phyloP scores from a whole-genome alignment of 2,329 filamentous ascomycete species.

The Ceratocystis alfenasii region DNA sequence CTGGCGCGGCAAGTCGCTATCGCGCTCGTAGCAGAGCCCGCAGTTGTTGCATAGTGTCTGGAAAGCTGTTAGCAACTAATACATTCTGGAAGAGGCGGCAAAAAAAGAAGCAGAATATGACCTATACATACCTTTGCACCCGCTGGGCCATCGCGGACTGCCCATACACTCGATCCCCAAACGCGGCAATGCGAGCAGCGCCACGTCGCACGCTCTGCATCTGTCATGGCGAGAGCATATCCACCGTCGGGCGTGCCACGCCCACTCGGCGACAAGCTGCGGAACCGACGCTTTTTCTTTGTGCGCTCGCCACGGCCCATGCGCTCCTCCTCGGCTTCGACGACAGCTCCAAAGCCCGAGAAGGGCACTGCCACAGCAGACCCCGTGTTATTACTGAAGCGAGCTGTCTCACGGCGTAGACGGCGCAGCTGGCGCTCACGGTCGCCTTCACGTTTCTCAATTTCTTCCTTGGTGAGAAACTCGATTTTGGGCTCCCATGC shows the following conservation, averaged over 20 bases:
- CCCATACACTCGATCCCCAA: constrained; percentile 87
- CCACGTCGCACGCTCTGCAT: constrained; percentile 72
- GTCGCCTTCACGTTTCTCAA: constrained; percentile 92
- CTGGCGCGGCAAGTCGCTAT: constrained; percentile 59
- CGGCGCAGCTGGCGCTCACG: constrained; percentile 81
- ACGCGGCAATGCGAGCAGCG: constrained; percentile 77
- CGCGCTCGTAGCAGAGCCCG: constrained; percentile 76
- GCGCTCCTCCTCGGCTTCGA: constrained; percentile 57
- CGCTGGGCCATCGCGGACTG: constrained; percentile 77
- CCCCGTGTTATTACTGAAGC: constrained; percentile 76
- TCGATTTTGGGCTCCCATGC: constrained; percentile 79
- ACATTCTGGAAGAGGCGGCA: constrained; percentile 15
- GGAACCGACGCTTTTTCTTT: constrained; percentile 89
- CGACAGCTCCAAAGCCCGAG: constrained; percentile 39
- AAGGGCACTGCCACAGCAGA: constrained; percentile 65
- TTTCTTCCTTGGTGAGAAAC: constrained; percentile 81
- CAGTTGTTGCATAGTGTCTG: constrained; percentile 89
- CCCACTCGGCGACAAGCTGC: constrained; percentile 72
- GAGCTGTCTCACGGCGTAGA: constrained; percentile 76
- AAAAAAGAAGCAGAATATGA: constrained; percentile 18
- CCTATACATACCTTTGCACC: constrained; percentile 59
- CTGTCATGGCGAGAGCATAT: constrained; percentile 57
- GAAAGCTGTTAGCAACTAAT: constrained; percentile 24
- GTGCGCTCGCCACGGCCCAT: constrained; percentile 86
- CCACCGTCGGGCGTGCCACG: constrained; percentile 72